Evolutionary conservation across 305 asterid genomes (phyloP), one percentile per base, ranked within the genome.

Genomic region (Fraxinus angustifolia): DNA sequence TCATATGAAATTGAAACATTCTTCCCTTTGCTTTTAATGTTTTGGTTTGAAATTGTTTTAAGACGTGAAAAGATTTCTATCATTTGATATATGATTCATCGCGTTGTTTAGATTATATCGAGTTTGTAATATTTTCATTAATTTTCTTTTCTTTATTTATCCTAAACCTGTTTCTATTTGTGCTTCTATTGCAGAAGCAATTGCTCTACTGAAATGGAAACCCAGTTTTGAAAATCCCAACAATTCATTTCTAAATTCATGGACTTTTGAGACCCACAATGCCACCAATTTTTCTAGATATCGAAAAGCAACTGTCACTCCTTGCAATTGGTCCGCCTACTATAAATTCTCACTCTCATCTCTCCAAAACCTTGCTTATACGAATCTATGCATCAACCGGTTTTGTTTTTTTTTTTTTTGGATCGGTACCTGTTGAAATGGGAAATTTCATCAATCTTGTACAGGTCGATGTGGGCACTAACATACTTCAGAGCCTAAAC

Each of bases 291-390:
- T 42, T 42, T 42, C 53, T 11, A 11, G n/a, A 3, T 2, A 17
- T 8, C 34, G 28, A 8, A 45, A 42, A 16, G 14, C 56, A 8
- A 60, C 38, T 81, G 8, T 31, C 36, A 40, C 23, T 48, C 78
- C 77, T n/a, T 85, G 85, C 79, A 30, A 33, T 11, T 70, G 85
- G 84, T 58, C 80, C 21, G 68, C 86, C 1, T 60, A 75, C 2
- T 2, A 16, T 8, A 50, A 56, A 10, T 83, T 83, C 3, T 81
- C 83, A 0, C 68, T 83, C 72, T 75, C 81, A 7, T 50, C 73
- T 73, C 78, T 79, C 53, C 48, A n/a, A 28, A 45, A 45, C 56
- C 83, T 80, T 0, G 83, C 73, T 11, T 12, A 48, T 12, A 11
- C 53, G 35, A 50, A 50, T 33, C 58, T 80, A n/a, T 5, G 58